A percentile compares a stretch with the other conserved stretches of the same genome.
Conservation (phyloP, 148 eudicot species). For the Fagopyrum tataricum region DNA sequence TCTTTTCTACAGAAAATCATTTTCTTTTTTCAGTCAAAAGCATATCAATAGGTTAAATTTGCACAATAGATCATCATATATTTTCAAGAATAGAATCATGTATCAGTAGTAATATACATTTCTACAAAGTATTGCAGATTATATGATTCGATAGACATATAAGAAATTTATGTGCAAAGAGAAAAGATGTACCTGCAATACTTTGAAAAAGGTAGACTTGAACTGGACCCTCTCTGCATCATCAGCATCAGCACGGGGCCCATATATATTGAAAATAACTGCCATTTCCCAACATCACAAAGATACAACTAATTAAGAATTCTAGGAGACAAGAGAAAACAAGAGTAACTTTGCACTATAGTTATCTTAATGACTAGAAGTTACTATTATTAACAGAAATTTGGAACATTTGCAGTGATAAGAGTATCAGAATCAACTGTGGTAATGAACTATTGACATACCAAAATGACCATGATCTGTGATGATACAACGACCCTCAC, state of each 20-base stretch:
- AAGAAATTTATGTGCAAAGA: background rate
- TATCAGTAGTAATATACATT: background rate
- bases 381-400: background rate
- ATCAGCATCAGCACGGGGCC: slow-evolving; percentile 78
- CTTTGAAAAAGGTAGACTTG: slow-evolving; percentile 61
- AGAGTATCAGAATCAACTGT: background rate
- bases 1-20: slow-evolving; percentile 67
- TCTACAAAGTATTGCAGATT: background rate
- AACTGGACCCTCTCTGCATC: slow-evolving; percentile 74
- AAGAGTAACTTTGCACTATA: background rate
- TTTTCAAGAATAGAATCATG: background rate
- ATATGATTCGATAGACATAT: background rate
- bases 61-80: background rate
- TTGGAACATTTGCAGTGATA: background rate
- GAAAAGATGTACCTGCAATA: slow-evolving; percentile 53
- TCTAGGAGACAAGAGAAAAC: slow-evolving; percentile 5
- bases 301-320: slow-evolving; percentile 1
- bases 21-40: slow-evolving; percentile 17
- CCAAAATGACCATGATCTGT: slow-evolving; percentile 97
- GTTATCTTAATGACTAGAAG: background rate
- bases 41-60: background rate
- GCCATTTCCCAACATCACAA: slow-evolving; percentile 18
- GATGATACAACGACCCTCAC: slow-evolving; percentile 90
- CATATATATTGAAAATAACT: slow-evolving; percentile 91
- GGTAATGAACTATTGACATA: slow-evolving; percentile 24